Conservation (phyloP, 306 rosid species). For the Crotalaria pallida region DNA sequence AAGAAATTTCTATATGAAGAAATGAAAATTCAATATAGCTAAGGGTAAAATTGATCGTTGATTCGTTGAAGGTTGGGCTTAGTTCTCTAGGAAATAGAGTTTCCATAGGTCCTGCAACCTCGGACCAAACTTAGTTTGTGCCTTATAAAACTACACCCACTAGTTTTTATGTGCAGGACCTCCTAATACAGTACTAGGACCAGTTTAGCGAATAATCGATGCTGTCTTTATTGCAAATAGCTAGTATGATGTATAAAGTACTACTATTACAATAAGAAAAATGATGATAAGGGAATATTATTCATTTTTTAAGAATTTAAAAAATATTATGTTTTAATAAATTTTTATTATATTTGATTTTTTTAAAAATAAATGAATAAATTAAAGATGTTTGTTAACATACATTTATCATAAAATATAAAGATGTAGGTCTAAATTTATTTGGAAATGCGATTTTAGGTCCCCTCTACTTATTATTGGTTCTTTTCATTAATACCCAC, state of each 20-base stretch:
- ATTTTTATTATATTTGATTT: no score
- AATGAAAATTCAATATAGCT: not conserved
- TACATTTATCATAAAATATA: not conserved
- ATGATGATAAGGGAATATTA: no score
- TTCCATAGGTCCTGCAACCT: slow-evolving; percentile 15
- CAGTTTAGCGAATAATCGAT: not conserved
- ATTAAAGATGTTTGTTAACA: no score
- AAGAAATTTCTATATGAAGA: not conserved
- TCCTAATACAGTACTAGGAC: not conserved
- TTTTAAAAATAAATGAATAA: no score
- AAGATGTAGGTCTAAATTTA: not conserved
- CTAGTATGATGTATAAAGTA: no score
- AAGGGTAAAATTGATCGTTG: slow-evolving; percentile 24
- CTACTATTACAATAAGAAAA: no score
- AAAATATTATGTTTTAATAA: no score
- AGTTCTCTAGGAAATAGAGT: slow-evolving; percentile 25
- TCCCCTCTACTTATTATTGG: no score
- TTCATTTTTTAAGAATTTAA: no score
- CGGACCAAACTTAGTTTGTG: slow-evolving; percentile 30
- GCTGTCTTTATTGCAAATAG: not conserved
- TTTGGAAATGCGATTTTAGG: not conserved
- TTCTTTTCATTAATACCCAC: not conserved
- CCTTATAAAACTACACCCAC: slow-evolving; percentile 1
- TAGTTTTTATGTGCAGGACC: slow-evolving; percentile 10
- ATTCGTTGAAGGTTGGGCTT: slow-evolving; percentile 28